phyloP scores from a whole-genome alignment of 805 yeast genomes.

The Ogataea paraovalis region DNA sequence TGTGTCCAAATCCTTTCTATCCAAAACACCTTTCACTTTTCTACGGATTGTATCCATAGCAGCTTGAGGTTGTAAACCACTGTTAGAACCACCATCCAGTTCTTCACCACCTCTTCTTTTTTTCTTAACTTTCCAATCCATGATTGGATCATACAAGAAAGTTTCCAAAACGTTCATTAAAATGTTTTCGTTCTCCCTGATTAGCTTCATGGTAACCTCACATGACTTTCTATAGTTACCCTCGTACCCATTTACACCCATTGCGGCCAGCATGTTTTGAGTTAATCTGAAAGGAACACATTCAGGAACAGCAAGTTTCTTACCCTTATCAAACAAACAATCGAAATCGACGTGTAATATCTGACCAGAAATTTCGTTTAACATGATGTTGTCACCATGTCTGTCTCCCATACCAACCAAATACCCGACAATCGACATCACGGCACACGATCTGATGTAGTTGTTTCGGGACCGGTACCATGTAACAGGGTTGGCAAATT shows the following conservation, averaged over 20 bases:
- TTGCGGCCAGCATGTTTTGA: slow-evolving; percentile 80
- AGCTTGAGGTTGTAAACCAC: slow-evolving; percentile 47
- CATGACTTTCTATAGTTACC: slow-evolving; percentile 84
- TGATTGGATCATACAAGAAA: slow-evolving; percentile 85
- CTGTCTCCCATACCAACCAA: slow-evolving; percentile 94
- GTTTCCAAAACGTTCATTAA: slow-evolving; percentile 90
- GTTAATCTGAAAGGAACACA: slow-evolving; percentile 92
- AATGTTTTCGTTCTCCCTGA: slow-evolving; percentile 76
- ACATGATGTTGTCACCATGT: slow-evolving; percentile 86
- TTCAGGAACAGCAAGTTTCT: slow-evolving; percentile 76
- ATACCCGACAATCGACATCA: slow-evolving; percentile 96
- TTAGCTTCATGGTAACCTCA: slow-evolving; percentile 72
- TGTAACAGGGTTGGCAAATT: slow-evolving; percentile 80
- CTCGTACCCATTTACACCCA: slow-evolving; percentile 82
- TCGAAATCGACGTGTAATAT: slow-evolving; percentile 95
- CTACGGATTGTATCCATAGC: slow-evolving; percentile 71
- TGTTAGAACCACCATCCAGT: slow-evolving; percentile 13
- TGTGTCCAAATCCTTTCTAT: slow-evolving; percentile 49
- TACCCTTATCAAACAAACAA: slow-evolving; percentile 86
- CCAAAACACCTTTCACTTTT: slow-evolving; percentile 79
- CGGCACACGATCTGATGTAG: slow-evolving; percentile 80
- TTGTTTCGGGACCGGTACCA: slow-evolving; percentile 81
- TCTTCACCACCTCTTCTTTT: slow-evolving; percentile 31
- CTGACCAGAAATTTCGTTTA: slow-evolving; percentile 70
- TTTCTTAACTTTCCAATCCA: slow-evolving; percentile 57